phyloP scores from a whole-genome alignment of 2,329 filamentous ascomycete species.

The Ramularia collo-cygni region DNA sequence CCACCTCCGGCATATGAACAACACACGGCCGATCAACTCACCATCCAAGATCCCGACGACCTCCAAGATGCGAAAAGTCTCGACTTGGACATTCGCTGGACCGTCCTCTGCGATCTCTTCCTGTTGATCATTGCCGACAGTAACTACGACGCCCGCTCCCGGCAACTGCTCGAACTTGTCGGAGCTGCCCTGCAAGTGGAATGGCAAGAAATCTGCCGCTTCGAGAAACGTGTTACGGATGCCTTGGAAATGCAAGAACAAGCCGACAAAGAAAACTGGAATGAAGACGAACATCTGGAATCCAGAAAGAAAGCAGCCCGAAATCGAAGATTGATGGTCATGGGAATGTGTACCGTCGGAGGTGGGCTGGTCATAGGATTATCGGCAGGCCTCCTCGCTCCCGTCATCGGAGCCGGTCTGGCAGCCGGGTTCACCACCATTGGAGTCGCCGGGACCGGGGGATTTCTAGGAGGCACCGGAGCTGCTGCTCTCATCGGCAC shows the following conservation, averaged over 20 bases:
- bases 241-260: conserved; percentile 96
- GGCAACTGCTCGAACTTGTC: conserved; percentile 75
- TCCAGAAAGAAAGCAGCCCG: conserved; percentile 71
- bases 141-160: conserved; percentile 81
- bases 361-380: conserved; percentile 92
- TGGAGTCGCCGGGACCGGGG: conserved; percentile 78
- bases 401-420: conserved; percentile 87
- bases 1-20: conserved; percentile 50
- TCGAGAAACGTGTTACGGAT: conserved; percentile 95
- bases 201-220: conserved; percentile 90
- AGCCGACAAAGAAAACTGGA: conserved; percentile 93
- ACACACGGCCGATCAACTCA: conserved; percentile 64
- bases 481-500: conserved; percentile 93
- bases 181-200: conserved; percentile 72
- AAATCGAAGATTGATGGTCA: conserved; percentile 81
- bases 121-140: conserved; percentile 95
- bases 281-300: conserved; percentile 92
- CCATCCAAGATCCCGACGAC: conserved; percentile 75
- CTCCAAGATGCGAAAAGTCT: conserved; percentile 75
- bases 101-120: conserved; percentile 91
- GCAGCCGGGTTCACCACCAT: conserved; percentile 94
- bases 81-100: conserved; percentile 95
- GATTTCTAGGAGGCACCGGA: conserved; percentile 84
- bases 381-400: conserved; percentile 83
- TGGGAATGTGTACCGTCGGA: conserved; percentile 94